A percentile compares a stretch with the other conserved stretches of the same genome.
phyloP scores from a whole-genome alignment of 148 eudicot genomes.

The Pharnaceum exiguum region DNA sequence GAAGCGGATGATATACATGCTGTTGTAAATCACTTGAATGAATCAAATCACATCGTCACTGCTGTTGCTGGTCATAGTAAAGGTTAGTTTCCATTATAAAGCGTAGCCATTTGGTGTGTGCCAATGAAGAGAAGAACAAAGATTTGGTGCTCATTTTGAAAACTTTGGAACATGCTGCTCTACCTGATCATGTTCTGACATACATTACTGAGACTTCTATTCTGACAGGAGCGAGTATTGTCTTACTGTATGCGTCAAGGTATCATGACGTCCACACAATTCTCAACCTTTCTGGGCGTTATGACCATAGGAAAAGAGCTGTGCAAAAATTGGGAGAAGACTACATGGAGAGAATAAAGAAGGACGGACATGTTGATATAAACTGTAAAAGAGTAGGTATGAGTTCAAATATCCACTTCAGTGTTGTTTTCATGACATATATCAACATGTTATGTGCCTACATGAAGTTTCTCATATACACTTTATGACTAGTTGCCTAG shows the following conservation, averaged over 20 bases:
- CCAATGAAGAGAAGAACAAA: too few relatives aligned
- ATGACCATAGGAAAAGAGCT: constrained; percentile 59
- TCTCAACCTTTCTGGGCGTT: constrained; percentile 80
- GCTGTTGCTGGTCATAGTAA: constrained; percentile 86
- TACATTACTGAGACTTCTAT: constrained; percentile 3
- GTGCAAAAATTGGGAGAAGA: constrained; percentile 60
- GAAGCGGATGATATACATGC: constrained; percentile 71
- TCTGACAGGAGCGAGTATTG: constrained; percentile 72
- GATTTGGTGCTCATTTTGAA: too few relatives aligned
- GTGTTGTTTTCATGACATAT: background rate
- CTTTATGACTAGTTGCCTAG: too few relatives aligned
- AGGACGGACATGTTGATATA: constrained; percentile 70
- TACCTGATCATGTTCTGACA: too few relatives aligned
- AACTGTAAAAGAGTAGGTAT: constrained; percentile 50
- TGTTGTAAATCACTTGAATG: constrained; percentile 56
- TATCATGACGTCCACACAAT: constrained; percentile 64
- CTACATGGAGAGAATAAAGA: constrained; percentile 52
- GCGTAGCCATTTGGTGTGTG: too few relatives aligned
- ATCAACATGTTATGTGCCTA: too few relatives aligned
- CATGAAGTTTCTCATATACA: too few relatives aligned
- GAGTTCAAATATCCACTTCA: background rate
- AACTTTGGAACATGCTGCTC: too few relatives aligned
- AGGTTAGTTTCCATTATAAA: constrained; percentile 48
- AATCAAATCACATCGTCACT: constrained; percentile 35
- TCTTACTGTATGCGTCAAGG: constrained; percentile 82